Conservation (phyloP, 805 yeast species). For the Ogataea dorogensis region DNA sequence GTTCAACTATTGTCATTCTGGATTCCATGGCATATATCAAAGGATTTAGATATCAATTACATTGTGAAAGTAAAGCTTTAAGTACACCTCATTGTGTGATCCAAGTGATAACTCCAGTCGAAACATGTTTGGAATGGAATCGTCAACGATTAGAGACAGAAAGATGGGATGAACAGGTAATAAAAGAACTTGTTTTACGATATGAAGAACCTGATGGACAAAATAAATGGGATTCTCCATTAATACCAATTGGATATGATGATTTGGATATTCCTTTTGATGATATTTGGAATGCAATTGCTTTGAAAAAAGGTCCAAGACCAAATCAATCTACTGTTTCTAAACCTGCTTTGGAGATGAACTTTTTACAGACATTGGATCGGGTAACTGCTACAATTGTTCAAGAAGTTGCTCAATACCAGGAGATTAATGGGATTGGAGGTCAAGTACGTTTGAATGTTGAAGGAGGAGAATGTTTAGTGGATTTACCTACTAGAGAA, state of each 20-base stretch:
- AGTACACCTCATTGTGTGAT: slow-evolving; percentile 81
- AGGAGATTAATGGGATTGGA: slow-evolving; percentile 49
- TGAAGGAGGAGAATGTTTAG: slow-evolving; percentile 37
- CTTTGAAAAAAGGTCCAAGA: slow-evolving; percentile 58
- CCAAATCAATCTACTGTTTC: slow-evolving; percentile 85
- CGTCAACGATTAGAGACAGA: slow-evolving; percentile 29
- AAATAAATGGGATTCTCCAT: slow-evolving; percentile 92
- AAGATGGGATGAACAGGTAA: slow-evolving; percentile 62
- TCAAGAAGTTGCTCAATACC: slow-evolving; percentile 58
- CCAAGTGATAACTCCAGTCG: slow-evolving; percentile 70
- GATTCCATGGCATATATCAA: slow-evolving; percentile 89
- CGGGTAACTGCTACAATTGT: slow-evolving; percentile 65
- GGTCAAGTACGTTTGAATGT: slow-evolving; percentile 45
- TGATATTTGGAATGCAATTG: slow-evolving; percentile 63
- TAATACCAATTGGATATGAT: slow-evolving; percentile 64
- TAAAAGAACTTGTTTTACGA: slow-evolving; percentile 72
- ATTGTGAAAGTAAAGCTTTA: slow-evolving; percentile 86
- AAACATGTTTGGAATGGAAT: slow-evolving; percentile 66
- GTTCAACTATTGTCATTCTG: slow-evolving; percentile 70
- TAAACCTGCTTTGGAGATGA: slow-evolving; percentile 74
- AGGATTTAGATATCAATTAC: slow-evolving; percentile 91
- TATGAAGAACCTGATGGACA: slow-evolving; percentile 90
- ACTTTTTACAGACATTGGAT: slow-evolving; percentile 78
- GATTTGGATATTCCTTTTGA: slow-evolving; percentile 59
- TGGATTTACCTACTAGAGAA: slow-evolving; percentile 59